Percentiles rank a stretch among this genome's conserved stretches.
Conservation (phyloP, 148 eudicot species). For the Pharnaceum exiguum region DNA sequence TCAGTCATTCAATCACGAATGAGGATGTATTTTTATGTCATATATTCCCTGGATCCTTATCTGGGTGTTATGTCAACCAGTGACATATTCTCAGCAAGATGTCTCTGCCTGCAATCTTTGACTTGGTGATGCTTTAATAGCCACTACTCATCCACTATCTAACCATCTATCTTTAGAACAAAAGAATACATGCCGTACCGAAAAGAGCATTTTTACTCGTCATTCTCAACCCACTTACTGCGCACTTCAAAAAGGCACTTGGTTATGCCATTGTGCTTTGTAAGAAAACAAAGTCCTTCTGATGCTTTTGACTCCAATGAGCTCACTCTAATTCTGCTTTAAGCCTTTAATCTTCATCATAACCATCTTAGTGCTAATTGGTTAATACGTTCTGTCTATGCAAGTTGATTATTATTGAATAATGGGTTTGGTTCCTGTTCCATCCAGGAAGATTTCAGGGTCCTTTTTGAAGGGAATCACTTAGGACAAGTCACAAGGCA, state of each 20-base stretch:
- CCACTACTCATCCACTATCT: conserved; percentile 13
- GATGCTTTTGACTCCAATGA: conserved; percentile 16
- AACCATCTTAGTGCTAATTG: conserved; percentile 9
- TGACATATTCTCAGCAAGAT: neutral
- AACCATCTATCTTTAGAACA: neutral
- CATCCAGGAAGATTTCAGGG: conserved; percentile 9
- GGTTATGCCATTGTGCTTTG: conserved; percentile 14
- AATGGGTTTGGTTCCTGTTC: conserved; percentile 26
- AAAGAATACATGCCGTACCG: conserved; percentile 15
- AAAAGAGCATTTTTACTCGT: conserved; percentile 6
- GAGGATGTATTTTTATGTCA: too few species aligned
- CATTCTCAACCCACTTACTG: conserved; percentile 18
- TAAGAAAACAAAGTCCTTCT: conserved; percentile 11
- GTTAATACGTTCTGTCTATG: neutral
- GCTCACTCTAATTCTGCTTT: conserved; percentile 10
- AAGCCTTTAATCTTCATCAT: conserved; percentile 10
- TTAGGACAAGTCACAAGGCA: conserved; percentile 16
- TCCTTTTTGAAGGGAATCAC: conserved; percentile 17
- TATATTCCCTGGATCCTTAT: neutral
- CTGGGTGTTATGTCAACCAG: neutral
- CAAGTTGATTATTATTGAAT: conserved; percentile 6
- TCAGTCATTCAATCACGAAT: too few species aligned
- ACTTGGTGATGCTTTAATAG: neutral
- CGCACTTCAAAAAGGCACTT: conserved; percentile 8
- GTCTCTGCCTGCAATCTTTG: neutral